Evolutionary conservation across 768 basidiomycete species (phyloP).

Genomic region (Mycena polygramma): DNA sequence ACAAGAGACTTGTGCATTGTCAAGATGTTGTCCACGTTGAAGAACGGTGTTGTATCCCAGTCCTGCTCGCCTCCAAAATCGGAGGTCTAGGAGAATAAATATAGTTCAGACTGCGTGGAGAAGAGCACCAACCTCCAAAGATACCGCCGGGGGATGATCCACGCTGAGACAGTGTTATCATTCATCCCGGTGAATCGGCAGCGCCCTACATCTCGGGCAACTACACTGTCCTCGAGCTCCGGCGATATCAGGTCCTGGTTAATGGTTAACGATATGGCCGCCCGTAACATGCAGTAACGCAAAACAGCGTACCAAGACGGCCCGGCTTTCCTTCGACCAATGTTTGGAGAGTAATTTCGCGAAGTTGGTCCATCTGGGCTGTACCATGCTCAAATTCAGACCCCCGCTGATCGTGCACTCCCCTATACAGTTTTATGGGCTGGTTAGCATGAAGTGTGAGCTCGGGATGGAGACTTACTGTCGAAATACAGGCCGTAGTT

Average conservation of each 20-base stretch:
- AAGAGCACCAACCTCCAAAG: slow-evolving; percentile 13
- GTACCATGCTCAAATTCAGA: too few species aligned
- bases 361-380: too few species aligned
- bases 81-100: background rate
- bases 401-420: too few species aligned
- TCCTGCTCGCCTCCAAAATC: background rate
- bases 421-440: too few species aligned
- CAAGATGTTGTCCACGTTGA: slow-evolving; percentile 10
- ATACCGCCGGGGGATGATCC: slow-evolving; percentile 17
- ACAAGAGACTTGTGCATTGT: background rate
- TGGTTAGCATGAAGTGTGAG: too few species aligned
- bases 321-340: too few species aligned
- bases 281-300: too few species aligned
- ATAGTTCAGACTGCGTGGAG: too few species aligned
- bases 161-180: background rate
- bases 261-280: too few species aligned
- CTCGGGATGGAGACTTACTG: too few species aligned
- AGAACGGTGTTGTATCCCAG: slow-evolving; percentile 7
- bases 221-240: background rate
- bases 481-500: slow-evolving; percentile 17
- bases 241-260: slow-evolving; percentile 2
- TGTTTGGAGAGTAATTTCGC: too few species aligned
- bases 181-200: background rate
- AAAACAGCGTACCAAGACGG: too few species aligned
- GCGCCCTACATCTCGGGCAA: background rate